These are phyloP conservation scores for Serendipita sp. DNA, from an alignment of 768 basidiomycete species.

Conservation along the genomic window DNA sequence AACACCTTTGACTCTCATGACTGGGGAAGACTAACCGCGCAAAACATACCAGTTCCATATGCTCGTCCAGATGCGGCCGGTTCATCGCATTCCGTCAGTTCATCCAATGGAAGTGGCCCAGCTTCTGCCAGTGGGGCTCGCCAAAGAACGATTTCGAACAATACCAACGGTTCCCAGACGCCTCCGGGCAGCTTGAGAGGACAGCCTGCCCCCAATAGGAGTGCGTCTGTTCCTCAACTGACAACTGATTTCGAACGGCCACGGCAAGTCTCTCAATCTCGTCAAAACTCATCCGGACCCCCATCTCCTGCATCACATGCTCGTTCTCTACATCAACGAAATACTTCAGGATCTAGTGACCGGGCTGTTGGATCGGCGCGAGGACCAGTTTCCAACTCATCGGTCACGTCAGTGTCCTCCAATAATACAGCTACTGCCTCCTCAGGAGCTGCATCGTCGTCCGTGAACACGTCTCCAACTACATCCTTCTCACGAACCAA, in stretches of 20 bases:
- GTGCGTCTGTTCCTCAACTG: conserved; percentile 8
- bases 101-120: conserved; percentile 18
- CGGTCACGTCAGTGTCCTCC: conserved; percentile 11
- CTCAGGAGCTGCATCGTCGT: conserved; percentile 31
- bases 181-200: conserved; percentile 16
- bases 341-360: conserved; percentile 9
- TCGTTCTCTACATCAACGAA: conserved; percentile 12
- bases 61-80: conserved; percentile 63
- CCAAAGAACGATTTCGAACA: conserved; percentile 34
- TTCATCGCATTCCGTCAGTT: conserved; percentile 65
- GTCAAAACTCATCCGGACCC: background rate
- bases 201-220: conserved; percentile 13
- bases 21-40: background rate
- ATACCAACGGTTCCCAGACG: background rate
- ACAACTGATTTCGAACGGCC: conserved; percentile 10
- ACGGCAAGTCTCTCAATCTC: conserved; percentile 9
- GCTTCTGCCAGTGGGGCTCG: conserved; percentile 30
- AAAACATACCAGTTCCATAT: conserved; percentile 61
- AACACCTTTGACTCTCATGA: conserved; percentile 13
- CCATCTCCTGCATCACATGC: conserved; percentile 3
- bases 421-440: conserved; percentile 20
- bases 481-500: conserved; percentile 16
- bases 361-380: background rate
- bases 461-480: conserved; percentile 18
- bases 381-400: conserved; percentile 7